Percentiles rank a stretch among this genome's conserved stretches.
phyloP scores from a whole-genome alignment of 495 filamentous ascomycete genomes.

The Penicillium argentinense region DNA sequence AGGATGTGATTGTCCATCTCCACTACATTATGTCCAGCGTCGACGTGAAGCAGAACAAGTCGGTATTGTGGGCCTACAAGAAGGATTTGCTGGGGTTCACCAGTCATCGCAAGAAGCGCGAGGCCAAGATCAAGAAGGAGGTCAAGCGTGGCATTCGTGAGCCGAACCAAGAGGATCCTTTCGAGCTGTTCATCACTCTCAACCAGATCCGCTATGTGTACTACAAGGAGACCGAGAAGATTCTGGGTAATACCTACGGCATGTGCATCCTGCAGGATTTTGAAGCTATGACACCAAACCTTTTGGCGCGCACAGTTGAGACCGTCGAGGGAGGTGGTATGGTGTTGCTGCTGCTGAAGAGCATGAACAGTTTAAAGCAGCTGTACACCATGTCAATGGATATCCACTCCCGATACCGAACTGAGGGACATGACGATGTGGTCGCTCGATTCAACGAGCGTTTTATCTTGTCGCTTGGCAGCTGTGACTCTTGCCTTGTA shows the following conservation, averaged over 20 bases:
- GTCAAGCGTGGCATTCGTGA: slow-evolving; percentile 95
- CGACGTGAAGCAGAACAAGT: slow-evolving; percentile 94
- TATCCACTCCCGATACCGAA: slow-evolving; percentile 93
- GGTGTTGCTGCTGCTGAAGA: slow-evolving; percentile 86
- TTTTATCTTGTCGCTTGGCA: slow-evolving; percentile 91
- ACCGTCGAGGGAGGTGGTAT: slow-evolving; percentile 96
- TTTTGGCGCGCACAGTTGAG: slow-evolving; percentile 92
- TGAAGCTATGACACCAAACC: slow-evolving; percentile 94
- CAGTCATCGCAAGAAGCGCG: slow-evolving; percentile 94
- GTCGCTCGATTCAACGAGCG: slow-evolving; percentile 96
- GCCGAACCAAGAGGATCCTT: slow-evolving; percentile 92
- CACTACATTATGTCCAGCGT: slow-evolving; percentile 90
- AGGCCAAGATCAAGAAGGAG: slow-evolving; percentile 96
- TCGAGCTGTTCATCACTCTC: slow-evolving; percentile 95
- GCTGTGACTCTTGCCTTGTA: slow-evolving; percentile 91
- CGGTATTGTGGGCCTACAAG: slow-evolving; percentile 99
- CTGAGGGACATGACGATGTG: slow-evolving; percentile 95
- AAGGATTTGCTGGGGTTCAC: slow-evolving; percentile 95
- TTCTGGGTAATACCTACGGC: slow-evolving; percentile 96
- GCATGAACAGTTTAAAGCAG: slow-evolving; percentile 96
- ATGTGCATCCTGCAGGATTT: slow-evolving; percentile 99
- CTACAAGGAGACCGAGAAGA: slow-evolving; percentile 99
- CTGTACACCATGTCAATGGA: slow-evolving; percentile 98
- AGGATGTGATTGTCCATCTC: slow-evolving; percentile 95
- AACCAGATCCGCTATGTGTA: slow-evolving; percentile 98